Evolutionary conservation across 2,329 filamentous ascomycete genomes (phyloP).

Genomic region (Diaporthe ampelina): DNA sequence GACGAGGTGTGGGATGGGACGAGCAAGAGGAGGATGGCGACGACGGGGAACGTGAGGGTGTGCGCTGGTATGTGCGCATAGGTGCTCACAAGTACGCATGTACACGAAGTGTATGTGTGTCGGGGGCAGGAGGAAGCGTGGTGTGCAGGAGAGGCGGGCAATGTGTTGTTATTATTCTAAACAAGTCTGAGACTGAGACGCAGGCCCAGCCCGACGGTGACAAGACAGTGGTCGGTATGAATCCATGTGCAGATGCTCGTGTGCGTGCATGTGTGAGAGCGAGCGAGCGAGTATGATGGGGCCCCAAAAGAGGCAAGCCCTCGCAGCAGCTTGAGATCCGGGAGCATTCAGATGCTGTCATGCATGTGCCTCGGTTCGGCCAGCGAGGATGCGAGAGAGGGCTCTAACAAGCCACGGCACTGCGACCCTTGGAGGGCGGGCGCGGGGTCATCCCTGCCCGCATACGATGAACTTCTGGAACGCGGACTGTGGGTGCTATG

Average conservation of each 20-base stretch:
- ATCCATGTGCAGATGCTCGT: not conserved
- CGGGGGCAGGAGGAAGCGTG: not conserved
- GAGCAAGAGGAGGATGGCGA: not conserved
- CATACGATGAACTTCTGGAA: constrained; percentile 20
- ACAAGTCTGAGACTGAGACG: constrained; percentile 33
- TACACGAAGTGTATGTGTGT: not conserved
- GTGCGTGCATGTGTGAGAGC: not conserved
- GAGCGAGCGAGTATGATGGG: not conserved
- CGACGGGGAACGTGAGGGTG: not conserved
- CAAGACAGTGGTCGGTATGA: not conserved
- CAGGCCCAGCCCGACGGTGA: constrained; percentile 17
- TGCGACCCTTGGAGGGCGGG: not conserved
- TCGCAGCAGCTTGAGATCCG: not conserved
- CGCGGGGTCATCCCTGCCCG: constrained; percentile 10
- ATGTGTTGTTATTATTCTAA: constrained; percentile 17
- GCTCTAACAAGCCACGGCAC: not conserved
- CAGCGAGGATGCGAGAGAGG: not conserved
- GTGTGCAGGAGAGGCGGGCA: not conserved
- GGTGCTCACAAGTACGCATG: no score
- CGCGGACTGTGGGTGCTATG: constrained; percentile 12
- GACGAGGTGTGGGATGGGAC: not conserved
- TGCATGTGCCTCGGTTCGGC: constrained; percentile 30
- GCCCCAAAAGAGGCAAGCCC: not conserved
- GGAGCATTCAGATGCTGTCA: constrained; percentile 22
- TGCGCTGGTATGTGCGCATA: not conserved